phyloP scores from a whole-genome alignment of 192 early-diverging fungal species.

The Backusella australiensis region DNA sequence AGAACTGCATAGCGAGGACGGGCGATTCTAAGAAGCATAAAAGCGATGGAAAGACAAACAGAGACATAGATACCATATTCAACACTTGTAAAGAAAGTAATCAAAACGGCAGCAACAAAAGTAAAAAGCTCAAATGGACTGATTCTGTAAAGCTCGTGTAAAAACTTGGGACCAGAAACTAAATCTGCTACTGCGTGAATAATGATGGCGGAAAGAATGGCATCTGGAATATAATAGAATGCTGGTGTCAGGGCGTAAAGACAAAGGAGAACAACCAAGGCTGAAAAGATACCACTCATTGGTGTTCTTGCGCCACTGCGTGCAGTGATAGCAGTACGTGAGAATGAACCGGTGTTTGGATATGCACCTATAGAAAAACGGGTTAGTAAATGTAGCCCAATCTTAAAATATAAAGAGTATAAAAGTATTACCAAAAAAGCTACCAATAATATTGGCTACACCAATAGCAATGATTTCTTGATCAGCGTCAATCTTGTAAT shows the following conservation, averaged over 20 bases:
- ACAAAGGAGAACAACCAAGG: slow-evolving; percentile 71
- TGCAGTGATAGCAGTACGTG: slow-evolving; percentile 84
- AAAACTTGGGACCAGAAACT: slow-evolving; percentile 52
- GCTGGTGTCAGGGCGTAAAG: slow-evolving; percentile 71
- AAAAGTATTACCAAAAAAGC: slow-evolving; percentile 61
- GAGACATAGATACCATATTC: slow-evolving; percentile 75
- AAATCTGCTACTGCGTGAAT: slow-evolving; percentile 79
- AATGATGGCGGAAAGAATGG: slow-evolving; percentile 75
- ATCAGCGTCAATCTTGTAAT: slow-evolving; percentile 74
- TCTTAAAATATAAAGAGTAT: background rate
- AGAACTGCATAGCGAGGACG: slow-evolving; percentile 56
- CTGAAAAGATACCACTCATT: slow-evolving; percentile 73
- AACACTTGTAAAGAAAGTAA: slow-evolving; percentile 60
- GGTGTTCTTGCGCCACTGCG: slow-evolving; percentile 81
- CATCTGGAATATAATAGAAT: slow-evolving; percentile 81
- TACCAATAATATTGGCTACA: slow-evolving; percentile 80
- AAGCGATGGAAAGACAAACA: slow-evolving; percentile 63
- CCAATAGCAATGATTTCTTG: slow-evolving; percentile 87
- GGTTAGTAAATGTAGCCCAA: background rate
- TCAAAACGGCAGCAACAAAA: slow-evolving; percentile 46
- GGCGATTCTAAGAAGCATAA: slow-evolving; percentile 79
- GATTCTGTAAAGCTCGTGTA: slow-evolving; percentile 58
- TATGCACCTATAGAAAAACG: slow-evolving; percentile 42
- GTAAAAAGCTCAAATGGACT: slow-evolving; percentile 50
- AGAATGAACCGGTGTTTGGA: slow-evolving; percentile 90